phyloP scores from a whole-genome alignment of 495 filamentous ascomycete genomes.

The Hypoxylon cercidicola region DNA sequence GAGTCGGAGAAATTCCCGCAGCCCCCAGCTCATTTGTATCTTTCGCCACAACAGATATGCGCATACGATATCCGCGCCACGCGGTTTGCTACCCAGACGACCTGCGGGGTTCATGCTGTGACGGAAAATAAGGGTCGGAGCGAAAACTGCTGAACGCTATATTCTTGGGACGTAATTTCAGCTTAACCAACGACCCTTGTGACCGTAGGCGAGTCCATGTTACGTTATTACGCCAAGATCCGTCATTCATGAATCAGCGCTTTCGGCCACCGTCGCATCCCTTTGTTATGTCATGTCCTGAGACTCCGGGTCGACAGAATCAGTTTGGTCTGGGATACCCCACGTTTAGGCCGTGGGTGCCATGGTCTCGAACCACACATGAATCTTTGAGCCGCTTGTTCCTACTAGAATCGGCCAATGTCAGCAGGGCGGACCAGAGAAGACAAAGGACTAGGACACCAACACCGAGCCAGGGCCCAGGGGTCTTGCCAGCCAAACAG shows the following conservation, averaged over 20 bases:
- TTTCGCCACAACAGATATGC: slow-evolving; percentile 3
- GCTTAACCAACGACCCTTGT: slow-evolving; percentile 10
- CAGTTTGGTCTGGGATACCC: slow-evolving; percentile 31
- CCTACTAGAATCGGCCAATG: slow-evolving; percentile 34
- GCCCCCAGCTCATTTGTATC: slow-evolving; percentile 4
- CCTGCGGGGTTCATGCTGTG: slow-evolving; percentile 15
- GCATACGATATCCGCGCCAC: slow-evolving; percentile 25
- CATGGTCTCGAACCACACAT: slow-evolving; percentile 29
- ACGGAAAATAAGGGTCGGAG: slow-evolving; percentile 8
- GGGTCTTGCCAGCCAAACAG: too few species aligned
- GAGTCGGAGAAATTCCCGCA: slow-evolving; percentile 2
- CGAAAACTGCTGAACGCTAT: slow-evolving; percentile 1
- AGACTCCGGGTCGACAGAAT: slow-evolving; percentile 9
- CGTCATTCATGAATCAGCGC: slow-evolving; percentile 35
- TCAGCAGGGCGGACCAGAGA: slow-evolving; percentile 19
- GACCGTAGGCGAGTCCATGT: slow-evolving; percentile 10
- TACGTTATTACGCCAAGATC: slow-evolving; percentile 34
- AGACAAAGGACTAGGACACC: slow-evolving; percentile 7
- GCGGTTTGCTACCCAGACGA: slow-evolving; percentile 4
- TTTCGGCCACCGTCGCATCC: slow-evolving; percentile 35
- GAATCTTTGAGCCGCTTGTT: slow-evolving; percentile 26
- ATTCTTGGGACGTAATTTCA: slow-evolving; percentile 9
- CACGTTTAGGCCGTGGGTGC: slow-evolving; percentile 15
- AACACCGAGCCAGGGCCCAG: slow-evolving; percentile 14
- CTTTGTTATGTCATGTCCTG: neutral